Evolutionary conservation across 208 protist species (phyloP).

Genomic region (Trypanosoma brucei): DNA sequence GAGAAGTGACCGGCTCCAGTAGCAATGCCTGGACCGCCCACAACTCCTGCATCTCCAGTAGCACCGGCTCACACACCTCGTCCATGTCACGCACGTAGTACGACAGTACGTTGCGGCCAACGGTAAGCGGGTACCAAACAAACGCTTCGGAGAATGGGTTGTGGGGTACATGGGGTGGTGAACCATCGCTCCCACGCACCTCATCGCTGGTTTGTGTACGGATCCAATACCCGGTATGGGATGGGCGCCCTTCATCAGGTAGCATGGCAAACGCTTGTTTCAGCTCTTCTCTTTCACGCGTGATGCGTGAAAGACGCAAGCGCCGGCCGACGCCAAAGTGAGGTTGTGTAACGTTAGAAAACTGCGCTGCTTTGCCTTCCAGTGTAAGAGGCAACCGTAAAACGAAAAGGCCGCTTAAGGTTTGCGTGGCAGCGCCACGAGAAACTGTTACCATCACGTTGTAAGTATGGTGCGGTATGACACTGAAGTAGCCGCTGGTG

Average conservation of each 20-base stretch:
- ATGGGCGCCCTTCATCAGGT: neutral
- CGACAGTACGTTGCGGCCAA: conserved; percentile 61
- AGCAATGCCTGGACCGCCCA: conserved; percentile 76
- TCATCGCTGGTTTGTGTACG: neutral
- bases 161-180: conserved; percentile 18
- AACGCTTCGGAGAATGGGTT: conserved; percentile 33
- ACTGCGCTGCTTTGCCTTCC: no score
- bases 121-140: conserved; percentile 37
- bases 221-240: conserved; percentile 64
- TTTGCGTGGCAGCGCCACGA: conserved; percentile 17
- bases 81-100: conserved; percentile 72
- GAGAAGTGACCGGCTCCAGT: conserved; percentile 22
- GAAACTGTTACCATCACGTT: conserved; percentile 29
- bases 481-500: conserved; percentile 44
- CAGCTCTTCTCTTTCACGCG: conserved; percentile 35
- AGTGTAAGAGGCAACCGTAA: conserved; percentile 49
- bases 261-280: conserved; percentile 29
- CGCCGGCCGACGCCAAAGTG: conserved; percentile 70
- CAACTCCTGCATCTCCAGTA: conserved; percentile 57
- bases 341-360: conserved; percentile 11
- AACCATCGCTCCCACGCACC: neutral
- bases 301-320: conserved; percentile 33
- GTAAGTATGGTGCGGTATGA: conserved; percentile 53
- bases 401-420: conserved; percentile 31
- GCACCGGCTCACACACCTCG: conserved; percentile 65